phyloP scores from a whole-genome alignment of 2,329 filamentous ascomycete species.

The Cercospora zeae-maydis region DNA sequence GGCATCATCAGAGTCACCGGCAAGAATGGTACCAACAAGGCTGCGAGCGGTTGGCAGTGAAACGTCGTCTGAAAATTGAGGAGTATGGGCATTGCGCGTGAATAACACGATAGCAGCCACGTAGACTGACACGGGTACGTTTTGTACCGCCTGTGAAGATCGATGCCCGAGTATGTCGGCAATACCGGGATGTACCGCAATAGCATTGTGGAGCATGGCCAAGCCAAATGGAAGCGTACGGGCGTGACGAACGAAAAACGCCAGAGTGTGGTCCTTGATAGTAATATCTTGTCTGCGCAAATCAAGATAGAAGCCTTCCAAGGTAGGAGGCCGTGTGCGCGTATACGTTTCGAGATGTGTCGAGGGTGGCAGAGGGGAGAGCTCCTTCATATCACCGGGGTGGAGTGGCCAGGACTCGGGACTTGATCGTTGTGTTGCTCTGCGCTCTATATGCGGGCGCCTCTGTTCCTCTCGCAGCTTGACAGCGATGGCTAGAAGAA shows the following conservation, averaged over 20 bases:
- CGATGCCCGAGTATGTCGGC: constrained; percentile 4
- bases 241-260: constrained; percentile 55
- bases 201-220: constrained; percentile 43
- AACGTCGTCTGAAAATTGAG: not conserved
- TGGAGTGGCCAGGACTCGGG: constrained; percentile 36
- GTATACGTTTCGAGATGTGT: constrained; percentile 63
- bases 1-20: not conserved
- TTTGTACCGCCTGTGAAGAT: not conserved
- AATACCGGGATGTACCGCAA: constrained; percentile 15
- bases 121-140: constrained; percentile 7
- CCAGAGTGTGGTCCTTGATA: constrained; percentile 52
- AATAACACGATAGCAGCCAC: constrained; percentile 10
- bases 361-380: constrained; percentile 55
- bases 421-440: not conserved
- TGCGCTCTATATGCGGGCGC: not conserved
- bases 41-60: not conserved
- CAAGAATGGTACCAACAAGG: constrained; percentile 7
- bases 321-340: constrained; percentile 57
- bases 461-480: constrained; percentile 47
- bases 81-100: constrained; percentile 1
- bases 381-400: constrained; percentile 60
- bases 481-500: constrained; percentile 57
- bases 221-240: constrained; percentile 47
- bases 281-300: constrained; percentile 54
- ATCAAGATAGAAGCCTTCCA: constrained; percentile 56